Percentiles rank a stretch among this genome's conserved stretches.
Evolutionary conservation across 2,329 filamentous ascomycete genomes (phyloP).

Genomic region (Ploettnerulaceae sp.): DNA sequence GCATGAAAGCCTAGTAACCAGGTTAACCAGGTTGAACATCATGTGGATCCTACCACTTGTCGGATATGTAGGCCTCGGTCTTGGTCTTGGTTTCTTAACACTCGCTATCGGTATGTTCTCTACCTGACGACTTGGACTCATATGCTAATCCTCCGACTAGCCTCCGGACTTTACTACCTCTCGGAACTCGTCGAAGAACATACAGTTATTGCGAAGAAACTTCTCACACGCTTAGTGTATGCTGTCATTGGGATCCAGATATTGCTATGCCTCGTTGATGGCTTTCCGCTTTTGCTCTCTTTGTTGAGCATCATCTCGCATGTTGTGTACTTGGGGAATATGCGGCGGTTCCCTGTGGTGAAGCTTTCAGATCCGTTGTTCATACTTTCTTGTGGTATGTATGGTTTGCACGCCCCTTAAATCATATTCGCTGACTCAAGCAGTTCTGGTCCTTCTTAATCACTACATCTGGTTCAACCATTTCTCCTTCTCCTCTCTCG

Average conservation of each 20-base stretch:
- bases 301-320: slow-evolving; percentile 75
- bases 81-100: slow-evolving; percentile 92
- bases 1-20: slow-evolving; percentile 28
- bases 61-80: slow-evolving; percentile 78
- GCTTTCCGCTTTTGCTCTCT: slow-evolving; percentile 74
- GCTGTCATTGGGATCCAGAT: slow-evolving; percentile 68
- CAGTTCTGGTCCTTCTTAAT: slow-evolving; percentile 78
- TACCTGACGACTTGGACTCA: slow-evolving; percentile 1
- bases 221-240: slow-evolving; percentile 85
- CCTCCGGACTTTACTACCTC: slow-evolving; percentile 96
- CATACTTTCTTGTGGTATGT: slow-evolving; percentile 70
- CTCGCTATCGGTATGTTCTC: slow-evolving; percentile 71
- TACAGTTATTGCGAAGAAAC: slow-evolving; percentile 82
- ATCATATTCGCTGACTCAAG: slow-evolving; percentile 19
- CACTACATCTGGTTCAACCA: slow-evolving; percentile 96
- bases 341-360: slow-evolving; percentile 69
- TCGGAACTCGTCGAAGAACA: slow-evolving; percentile 98
- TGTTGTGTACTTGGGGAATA: slow-evolving; percentile 81
- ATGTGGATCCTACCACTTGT: slow-evolving; percentile 94
- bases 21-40: slow-evolving; percentile 8
- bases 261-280: slow-evolving; percentile 73
- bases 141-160: slow-evolving; percentile 40
- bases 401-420: neutral
- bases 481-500: slow-evolving; percentile 65
- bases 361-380: slow-evolving; percentile 86